Conservation (phyloP, 805 yeast species). For the Nakazawaea peltata region DNA sequence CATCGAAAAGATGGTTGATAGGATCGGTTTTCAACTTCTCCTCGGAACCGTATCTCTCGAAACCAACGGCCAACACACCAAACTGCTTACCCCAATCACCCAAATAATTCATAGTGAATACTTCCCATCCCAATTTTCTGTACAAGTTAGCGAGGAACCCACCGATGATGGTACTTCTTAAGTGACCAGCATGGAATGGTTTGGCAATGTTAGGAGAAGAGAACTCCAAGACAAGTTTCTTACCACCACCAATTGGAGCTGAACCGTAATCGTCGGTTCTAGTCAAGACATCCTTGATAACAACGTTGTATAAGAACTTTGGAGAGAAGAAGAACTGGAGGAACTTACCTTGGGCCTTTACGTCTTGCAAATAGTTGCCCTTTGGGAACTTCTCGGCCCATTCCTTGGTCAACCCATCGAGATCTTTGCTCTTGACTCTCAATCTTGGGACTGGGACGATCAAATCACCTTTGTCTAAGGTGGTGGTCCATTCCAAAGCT, state of each 20-base stretch:
- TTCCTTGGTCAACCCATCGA: conserved; percentile 63
- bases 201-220: conserved; percentile 98
- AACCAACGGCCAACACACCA: conserved; percentile 93
- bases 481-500: conserved; percentile 81
- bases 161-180: conserved; percentile 96
- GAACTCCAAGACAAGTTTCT: conserved; percentile 76
- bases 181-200: conserved; percentile 99
- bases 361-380: conserved; percentile 60
- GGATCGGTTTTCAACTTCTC: conserved; percentile 69
- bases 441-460: conserved; percentile 87
- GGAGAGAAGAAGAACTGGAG: conserved; percentile 82
- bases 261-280: conserved; percentile 63
- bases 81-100: conserved; percentile 99
- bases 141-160: conserved; percentile 88
- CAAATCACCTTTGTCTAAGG: conserved; percentile 87
- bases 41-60: conserved; percentile 75
- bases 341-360: conserved; percentile 82
- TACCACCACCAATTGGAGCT: conserved; percentile 63
- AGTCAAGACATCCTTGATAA: conserved; percentile 59
- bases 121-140: conserved; percentile 91
- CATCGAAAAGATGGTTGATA: conserved; percentile 89
- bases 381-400: conserved; percentile 75
- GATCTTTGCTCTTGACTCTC: conserved; percentile 75
- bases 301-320: conserved; percentile 54
- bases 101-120: conserved; percentile 82